Conservation (phyloP, 495 filamentous ascomycete genomes). For the Bryoglossum gracile region DNA sequence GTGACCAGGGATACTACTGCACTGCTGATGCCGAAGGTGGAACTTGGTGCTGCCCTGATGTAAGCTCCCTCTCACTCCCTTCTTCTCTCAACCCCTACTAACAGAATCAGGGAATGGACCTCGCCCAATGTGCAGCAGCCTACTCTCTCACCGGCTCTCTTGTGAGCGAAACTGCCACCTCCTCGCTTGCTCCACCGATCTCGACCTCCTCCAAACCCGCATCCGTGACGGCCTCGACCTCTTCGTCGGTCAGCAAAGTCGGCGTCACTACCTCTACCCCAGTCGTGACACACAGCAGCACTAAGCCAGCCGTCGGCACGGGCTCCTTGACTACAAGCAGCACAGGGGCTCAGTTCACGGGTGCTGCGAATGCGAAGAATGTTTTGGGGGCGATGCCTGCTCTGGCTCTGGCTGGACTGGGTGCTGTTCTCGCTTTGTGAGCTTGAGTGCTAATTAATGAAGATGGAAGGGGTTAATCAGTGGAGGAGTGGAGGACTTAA, state of each 20-base stretch:
- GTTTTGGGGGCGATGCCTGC: not conserved
- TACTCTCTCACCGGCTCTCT: conserved; percentile 12
- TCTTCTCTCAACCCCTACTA: not conserved
- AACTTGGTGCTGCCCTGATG: conserved; percentile 20
- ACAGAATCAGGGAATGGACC: conserved; percentile 9
- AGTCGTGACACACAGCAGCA: not conserved
- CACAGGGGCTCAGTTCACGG: not conserved
- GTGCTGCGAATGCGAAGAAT: conserved; percentile 2
- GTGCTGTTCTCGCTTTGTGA: conserved; percentile 10
- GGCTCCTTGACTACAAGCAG: not conserved
- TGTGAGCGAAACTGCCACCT: conserved; percentile 6
- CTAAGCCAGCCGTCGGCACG: not conserved
- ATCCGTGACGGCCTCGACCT: not conserved
- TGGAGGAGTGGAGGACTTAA: no score
- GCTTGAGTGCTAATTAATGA: no score
- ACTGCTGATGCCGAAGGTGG: conserved; percentile 9
- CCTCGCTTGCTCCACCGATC: not conserved
- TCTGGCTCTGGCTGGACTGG: conserved; percentile 9
- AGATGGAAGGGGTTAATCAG: no score
- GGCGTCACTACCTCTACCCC: not conserved
- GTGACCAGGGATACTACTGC: conserved; percentile 15
- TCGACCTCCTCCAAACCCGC: not conserved
- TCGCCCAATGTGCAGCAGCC: conserved; percentile 13
- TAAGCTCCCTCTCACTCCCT: not conserved
- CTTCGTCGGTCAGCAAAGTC: not conserved